Percentiles rank a stretch among this genome's conserved stretches.
Evolutionary conservation across 1,284 basidiomycete species (phyloP).

Genomic region (Microbotryomycetes sp.): DNA sequence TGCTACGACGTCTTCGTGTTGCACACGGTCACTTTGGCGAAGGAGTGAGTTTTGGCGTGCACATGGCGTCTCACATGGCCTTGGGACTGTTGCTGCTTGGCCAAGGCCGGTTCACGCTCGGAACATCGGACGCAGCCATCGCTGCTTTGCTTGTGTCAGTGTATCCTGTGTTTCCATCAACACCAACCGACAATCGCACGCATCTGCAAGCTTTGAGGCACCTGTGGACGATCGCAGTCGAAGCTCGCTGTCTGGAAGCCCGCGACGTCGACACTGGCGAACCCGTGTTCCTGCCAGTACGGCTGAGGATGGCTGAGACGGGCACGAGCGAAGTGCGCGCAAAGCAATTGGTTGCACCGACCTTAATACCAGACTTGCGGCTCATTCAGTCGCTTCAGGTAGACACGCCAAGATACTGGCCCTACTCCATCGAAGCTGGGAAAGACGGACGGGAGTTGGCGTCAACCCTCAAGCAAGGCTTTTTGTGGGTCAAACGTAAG

Average conservation of each 20-base stretch:
- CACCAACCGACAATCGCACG: slow-evolving; percentile 77
- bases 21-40: slow-evolving; percentile 81
- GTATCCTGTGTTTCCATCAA: slow-evolving; percentile 76
- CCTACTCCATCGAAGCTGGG: slow-evolving; percentile 68
- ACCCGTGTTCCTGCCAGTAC: slow-evolving; percentile 83
- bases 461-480: slow-evolving; percentile 50
- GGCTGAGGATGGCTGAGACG: slow-evolving; percentile 63
- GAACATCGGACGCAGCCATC: slow-evolving; percentile 82
- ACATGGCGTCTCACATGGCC: slow-evolving; percentile 85
- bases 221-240: slow-evolving; percentile 90
- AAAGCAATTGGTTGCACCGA: slow-evolving; percentile 78
- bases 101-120: slow-evolving; percentile 84
- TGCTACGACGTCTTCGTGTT: slow-evolving; percentile 78
- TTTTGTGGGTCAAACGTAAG: slow-evolving; percentile 82
- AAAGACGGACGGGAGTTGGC: too few relatives aligned
- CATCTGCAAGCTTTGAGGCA: slow-evolving; percentile 91
- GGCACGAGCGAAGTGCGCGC: slow-evolving; percentile 45
- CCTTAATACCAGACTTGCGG: slow-evolving; percentile 80
- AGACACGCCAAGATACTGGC: slow-evolving; percentile 91
- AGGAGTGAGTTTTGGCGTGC: slow-evolving; percentile 76
- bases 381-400: slow-evolving; percentile 69
- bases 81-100: slow-evolving; percentile 91
- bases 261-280: slow-evolving; percentile 84
- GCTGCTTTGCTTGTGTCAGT: slow-evolving; percentile 84
- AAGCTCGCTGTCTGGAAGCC: slow-evolving; percentile 84